Evolutionary conservation across 306 rosid species (phyloP).

Genomic region (Astragalus glycyphyllos): DNA sequence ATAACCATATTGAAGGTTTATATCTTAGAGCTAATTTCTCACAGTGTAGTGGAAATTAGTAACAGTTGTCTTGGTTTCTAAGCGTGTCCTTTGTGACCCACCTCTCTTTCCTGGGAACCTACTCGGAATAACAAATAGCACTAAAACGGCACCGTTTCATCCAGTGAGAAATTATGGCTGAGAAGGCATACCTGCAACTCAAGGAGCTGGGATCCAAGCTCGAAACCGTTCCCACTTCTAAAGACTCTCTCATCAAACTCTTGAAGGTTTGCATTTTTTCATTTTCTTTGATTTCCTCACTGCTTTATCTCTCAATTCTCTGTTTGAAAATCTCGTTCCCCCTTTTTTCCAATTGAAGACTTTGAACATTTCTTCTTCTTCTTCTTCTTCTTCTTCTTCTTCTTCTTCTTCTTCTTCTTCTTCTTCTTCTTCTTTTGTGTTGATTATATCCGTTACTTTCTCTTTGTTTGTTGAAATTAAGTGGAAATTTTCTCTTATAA

Average conservation of each 20-base stretch:
- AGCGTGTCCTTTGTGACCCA: too few relatives aligned
- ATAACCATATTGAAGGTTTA: too few relatives aligned
- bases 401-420: too few relatives aligned
- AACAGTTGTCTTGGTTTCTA: too few relatives aligned
- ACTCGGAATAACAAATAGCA: too few relatives aligned
- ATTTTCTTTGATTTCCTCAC: conserved; percentile 19
- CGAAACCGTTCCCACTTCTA: conserved; percentile 67
- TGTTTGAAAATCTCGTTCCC: not conserved
- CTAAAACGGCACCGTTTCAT: conserved; percentile 49
- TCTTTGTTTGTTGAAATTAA: conserved; percentile 31
- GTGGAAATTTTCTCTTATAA: not conserved
- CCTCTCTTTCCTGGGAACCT: too few relatives aligned
- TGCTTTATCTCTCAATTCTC: conserved; percentile 22
- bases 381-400: too few relatives aligned
- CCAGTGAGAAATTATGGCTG: conserved; percentile 55
- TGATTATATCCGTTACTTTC: conserved; percentile 40
- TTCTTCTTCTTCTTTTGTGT: not conserved
- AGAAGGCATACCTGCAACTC: conserved; percentile 75
- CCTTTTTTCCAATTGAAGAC: not conserved
- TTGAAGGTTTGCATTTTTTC: conserved; percentile 67
- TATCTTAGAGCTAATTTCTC: too few relatives aligned
- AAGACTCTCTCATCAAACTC: conserved; percentile 85
- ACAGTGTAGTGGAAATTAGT: too few relatives aligned
- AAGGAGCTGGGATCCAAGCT: conserved; percentile 98
- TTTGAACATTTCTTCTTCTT: not conserved